Percentiles rank a stretch among this genome's conserved stretches.
Conservation (phyloP, 2,329 filamentous ascomycete species). For the Apiospora hydei region DNA sequence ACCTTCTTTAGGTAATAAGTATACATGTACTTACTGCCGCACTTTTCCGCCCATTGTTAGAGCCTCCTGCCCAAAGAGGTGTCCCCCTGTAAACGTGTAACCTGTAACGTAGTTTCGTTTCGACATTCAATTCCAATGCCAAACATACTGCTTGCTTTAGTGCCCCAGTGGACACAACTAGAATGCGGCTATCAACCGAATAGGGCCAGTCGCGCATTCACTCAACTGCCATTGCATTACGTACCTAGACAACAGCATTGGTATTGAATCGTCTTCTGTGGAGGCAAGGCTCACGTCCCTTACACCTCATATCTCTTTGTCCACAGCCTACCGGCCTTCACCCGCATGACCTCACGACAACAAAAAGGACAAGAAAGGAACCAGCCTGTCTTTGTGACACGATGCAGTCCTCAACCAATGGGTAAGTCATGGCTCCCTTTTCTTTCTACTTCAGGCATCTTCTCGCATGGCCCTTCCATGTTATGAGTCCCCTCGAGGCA, state of each 20-base stretch:
- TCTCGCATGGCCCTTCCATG: not conserved
- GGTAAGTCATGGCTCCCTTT: conserved; percentile 7
- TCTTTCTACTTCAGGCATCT: not conserved
- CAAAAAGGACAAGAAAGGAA: conserved; percentile 13
- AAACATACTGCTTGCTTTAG: not conserved
- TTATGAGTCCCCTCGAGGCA: not conserved
- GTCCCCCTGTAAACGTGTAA: not conserved
- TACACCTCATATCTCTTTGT: not conserved
- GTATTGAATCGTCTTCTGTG: not conserved
- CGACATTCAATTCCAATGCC: not conserved
- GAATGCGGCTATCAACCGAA: not conserved
- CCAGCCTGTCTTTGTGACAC: not conserved
- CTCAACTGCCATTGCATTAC: not conserved
- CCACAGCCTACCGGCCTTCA: not conserved
- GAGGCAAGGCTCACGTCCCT: not conserved
- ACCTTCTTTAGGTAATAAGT: not conserved
- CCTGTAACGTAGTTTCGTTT: not conserved
- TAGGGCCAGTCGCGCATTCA: not conserved
- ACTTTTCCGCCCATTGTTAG: not conserved
- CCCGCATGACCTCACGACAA: conserved; percentile 3
- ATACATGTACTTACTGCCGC: not conserved
- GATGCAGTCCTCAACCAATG: conserved; percentile 12
- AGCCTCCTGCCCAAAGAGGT: not conserved
- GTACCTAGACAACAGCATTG: not conserved
- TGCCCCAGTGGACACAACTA: not conserved